A percentile compares a stretch with the other conserved stretches of the same genome.
These are phyloP conservation scores for Chondrostereum purpureum DNA, from an alignment of 1,284 basidiomycete species.

Conservation along the genomic window DNA sequence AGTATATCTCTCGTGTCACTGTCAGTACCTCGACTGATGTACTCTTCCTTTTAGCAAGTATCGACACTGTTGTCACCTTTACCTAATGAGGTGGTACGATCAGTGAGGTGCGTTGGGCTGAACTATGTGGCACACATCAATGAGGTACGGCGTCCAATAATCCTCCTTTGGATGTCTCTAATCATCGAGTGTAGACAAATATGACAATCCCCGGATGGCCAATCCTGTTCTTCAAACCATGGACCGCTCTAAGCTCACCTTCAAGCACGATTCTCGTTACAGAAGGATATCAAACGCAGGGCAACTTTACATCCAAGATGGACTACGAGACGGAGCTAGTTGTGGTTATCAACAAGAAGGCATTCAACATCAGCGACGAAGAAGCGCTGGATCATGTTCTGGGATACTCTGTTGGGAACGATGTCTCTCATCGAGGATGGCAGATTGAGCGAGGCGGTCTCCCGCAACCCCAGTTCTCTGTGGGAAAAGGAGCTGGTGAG, in stretches of 20 bases:
- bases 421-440: conserved; percentile 39
- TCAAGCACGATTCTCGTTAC: conserved; percentile 30
- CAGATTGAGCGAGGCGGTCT: conserved; percentile 35
- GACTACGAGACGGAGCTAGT: conserved; percentile 41
- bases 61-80: conserved; percentile 29
- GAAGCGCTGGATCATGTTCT: conserved; percentile 38
- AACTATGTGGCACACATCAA: conserved; percentile 31
- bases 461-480: conserved; percentile 34
- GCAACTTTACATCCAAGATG: conserved; percentile 33
- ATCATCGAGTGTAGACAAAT: conserved; percentile 17
- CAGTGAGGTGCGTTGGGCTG: conserved; percentile 31
- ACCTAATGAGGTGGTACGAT: conserved; percentile 26
- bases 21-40: not conserved
- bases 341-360: conserved; percentile 36
- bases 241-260: conserved; percentile 33
- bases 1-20: conserved; percentile 4
- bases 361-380: conserved; percentile 35
- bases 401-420: conserved; percentile 33
- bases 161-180: not conserved
- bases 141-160: conserved; percentile 17
- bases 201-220: conserved; percentile 27
- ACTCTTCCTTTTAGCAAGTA: conserved; percentile 22
- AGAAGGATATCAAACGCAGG: conserved; percentile 34
- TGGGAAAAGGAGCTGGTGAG: conserved; percentile 29
- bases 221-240: conserved; percentile 26